A percentile compares a stretch with the other conserved stretches of the same genome.
phyloP scores from a whole-genome alignment of 331 rosid species.

The Erythrophleum ivorense region DNA sequence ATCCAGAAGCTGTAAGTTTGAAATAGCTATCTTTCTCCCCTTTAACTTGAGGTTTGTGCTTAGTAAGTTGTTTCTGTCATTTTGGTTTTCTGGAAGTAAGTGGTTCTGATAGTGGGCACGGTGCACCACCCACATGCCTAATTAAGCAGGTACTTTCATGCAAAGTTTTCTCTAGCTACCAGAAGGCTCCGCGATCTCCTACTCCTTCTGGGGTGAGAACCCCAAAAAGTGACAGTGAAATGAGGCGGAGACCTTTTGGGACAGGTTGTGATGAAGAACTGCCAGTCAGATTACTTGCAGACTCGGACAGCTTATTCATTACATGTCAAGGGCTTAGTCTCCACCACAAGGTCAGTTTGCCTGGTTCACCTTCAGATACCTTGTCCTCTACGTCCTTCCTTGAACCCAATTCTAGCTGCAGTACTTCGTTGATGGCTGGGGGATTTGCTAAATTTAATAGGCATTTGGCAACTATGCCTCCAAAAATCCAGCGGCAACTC shows the following conservation, averaged over 20 bases:
- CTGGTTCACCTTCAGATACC: slow-evolving; percentile 70
- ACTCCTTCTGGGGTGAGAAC: slow-evolving; percentile 78
- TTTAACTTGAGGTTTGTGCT: slow-evolving; percentile 13
- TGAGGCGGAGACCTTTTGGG: slow-evolving; percentile 71
- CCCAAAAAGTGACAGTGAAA: slow-evolving; percentile 93
- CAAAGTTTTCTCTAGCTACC: slow-evolving; percentile 91
- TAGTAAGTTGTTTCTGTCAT: slow-evolving; percentile 22
- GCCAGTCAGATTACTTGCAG: slow-evolving; percentile 78
- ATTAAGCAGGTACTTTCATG: slow-evolving; percentile 82
- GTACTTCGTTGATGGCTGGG: slow-evolving; percentile 54
- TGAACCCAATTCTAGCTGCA: slow-evolving; percentile 51
- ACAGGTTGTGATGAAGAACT: slow-evolving; percentile 73
- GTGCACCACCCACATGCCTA: slow-evolving; percentile 11
- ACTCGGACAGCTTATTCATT: slow-evolving; percentile 81
- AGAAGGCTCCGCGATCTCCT: slow-evolving; percentile 94
- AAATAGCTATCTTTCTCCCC: background rate
- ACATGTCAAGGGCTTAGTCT: slow-evolving; percentile 77
- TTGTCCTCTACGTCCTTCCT: slow-evolving; percentile 62
- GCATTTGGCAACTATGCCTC: slow-evolving; percentile 53
- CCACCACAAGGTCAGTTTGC: slow-evolving; percentile 87
- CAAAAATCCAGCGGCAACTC: slow-evolving; percentile 68
- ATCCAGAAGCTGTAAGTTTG: slow-evolving; percentile 87
- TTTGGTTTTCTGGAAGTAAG: slow-evolving; percentile 11
- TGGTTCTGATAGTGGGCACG: slow-evolving; percentile 18
- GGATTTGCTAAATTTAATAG: slow-evolving; percentile 67